These are phyloP conservation scores for Gloeostereum incarnatum DNA, from an alignment of 768 basidiomycete genomes.

Conservation along the genomic window DNA sequence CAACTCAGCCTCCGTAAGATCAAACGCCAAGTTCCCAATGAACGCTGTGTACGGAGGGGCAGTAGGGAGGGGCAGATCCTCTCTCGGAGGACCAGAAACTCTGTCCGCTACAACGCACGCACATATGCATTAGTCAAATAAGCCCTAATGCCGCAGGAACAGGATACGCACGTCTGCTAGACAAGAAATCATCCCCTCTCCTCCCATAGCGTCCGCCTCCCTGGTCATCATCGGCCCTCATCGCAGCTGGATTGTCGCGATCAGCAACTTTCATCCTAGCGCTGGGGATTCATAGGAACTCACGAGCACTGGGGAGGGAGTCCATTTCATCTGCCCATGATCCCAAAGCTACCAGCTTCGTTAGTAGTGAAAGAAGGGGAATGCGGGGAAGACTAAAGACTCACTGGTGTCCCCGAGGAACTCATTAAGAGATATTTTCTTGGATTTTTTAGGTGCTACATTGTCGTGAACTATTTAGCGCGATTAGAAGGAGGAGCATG, in stretches of 20 bases:
- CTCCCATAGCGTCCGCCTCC: conserved; percentile 35
- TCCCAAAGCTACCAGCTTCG: conserved; percentile 52
- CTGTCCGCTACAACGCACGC: conserved; percentile 37
- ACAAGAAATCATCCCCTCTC: conserved; percentile 55
- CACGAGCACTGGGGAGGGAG: conserved; percentile 84
- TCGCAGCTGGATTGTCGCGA: conserved; percentile 69
- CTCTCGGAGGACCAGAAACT: conserved; percentile 49
- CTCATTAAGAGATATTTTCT: conserved; percentile 89
- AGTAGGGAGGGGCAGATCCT: conserved; percentile 93
- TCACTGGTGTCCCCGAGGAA: conserved; percentile 83
- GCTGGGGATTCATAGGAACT: conserved; percentile 22
- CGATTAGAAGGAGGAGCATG: no score
- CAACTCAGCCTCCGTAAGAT: conserved; percentile 78
- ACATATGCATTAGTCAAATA: neutral
- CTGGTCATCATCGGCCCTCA: conserved; percentile 59
- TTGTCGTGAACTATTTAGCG: no score
- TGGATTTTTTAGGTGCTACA: conserved; percentile 87
- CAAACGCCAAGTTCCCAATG: conserved; percentile 92
- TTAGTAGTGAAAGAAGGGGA: conserved; percentile 8
- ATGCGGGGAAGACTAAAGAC: conserved; percentile 20
- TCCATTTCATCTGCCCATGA: conserved; percentile 99
- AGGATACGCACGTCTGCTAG: conserved; percentile 44
- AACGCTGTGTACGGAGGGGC: conserved; percentile 95
- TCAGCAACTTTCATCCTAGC: conserved; percentile 10
- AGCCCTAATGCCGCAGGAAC: neutral